These are phyloP conservation scores for Celoporthe dispersa DNA, from an alignment of 2,329 filamentous ascomycete species.

Conservation along the genomic window DNA sequence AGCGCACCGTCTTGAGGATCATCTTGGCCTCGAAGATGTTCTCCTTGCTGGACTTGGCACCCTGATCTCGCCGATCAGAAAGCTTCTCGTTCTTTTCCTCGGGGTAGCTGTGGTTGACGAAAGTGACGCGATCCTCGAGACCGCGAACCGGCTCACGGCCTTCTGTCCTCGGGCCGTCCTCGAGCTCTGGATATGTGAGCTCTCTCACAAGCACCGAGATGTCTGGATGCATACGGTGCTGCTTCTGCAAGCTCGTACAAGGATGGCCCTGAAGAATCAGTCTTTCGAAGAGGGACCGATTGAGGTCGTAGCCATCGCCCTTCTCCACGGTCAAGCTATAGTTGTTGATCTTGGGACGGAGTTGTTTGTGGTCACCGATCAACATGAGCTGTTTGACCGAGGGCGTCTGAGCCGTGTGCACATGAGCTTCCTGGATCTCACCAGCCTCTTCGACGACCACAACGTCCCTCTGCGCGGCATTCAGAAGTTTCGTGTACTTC, in stretches of 20 bases:
- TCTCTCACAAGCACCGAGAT: conserved; percentile 63
- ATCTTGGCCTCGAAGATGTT: conserved; percentile 71
- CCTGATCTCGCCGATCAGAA: conserved; percentile 55
- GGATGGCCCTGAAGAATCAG: conserved; percentile 60
- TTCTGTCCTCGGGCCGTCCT: conserved; percentile 57
- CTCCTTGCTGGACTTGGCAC: conserved; percentile 57
- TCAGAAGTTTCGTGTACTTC: conserved; percentile 60
- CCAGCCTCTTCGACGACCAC: conserved; percentile 74
- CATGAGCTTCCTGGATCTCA: conserved; percentile 72
- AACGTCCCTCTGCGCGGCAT: conserved; percentile 58
- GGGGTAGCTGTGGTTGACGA: conserved; percentile 63
- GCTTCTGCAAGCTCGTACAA: conserved; percentile 59
- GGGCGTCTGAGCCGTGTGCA: conserved; percentile 62
- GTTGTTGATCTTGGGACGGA: conserved; percentile 69
- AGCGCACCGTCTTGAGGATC: conserved; percentile 66
- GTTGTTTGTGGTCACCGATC: conserved; percentile 76
- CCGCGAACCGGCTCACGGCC: conserved; percentile 56
- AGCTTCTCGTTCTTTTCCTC: conserved; percentile 53
- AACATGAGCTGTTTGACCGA: conserved; percentile 66
- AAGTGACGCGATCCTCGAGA: conserved; percentile 63
- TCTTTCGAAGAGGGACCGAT: conserved; percentile 71
- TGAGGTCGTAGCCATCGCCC: conserved; percentile 68
- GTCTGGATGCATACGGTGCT: conserved; percentile 72
- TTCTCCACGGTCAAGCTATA: conserved; percentile 66
- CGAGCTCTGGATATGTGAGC: conserved; percentile 65